These are phyloP conservation scores for Solanum paucissectum DNA, from an alignment of 257 asterid genomes.

Conservation along the genomic window DNA sequence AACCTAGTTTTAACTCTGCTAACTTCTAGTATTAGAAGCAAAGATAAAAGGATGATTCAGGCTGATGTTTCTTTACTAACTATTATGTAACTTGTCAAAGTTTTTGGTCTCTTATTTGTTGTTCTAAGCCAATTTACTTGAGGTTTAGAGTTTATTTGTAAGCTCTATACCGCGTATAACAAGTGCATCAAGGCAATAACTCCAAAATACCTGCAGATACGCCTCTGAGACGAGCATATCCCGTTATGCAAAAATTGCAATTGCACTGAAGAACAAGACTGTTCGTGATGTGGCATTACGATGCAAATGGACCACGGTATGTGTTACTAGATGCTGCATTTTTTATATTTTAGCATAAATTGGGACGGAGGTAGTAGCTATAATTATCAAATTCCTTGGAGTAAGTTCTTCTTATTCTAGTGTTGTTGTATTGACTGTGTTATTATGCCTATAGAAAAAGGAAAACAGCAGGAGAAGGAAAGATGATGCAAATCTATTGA, in stretches of 20 bases:
- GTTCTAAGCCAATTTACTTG: background rate
- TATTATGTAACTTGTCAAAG: background rate
- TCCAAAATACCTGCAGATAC: conserved; percentile 39
- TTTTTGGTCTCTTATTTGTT: background rate
- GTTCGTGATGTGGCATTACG: conserved; percentile 96
- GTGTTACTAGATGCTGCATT: conserved; percentile 9
- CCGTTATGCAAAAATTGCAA: conserved; percentile 86
- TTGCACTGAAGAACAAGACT: conserved; percentile 61
- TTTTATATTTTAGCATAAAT: background rate
- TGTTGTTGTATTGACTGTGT: background rate
- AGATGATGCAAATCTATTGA: conserved; percentile 44
- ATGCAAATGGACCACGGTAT: conserved; percentile 90
- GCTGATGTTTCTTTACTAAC: background rate
- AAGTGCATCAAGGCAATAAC: background rate
- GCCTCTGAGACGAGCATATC: conserved; percentile 63
- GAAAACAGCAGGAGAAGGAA: conserved; percentile 73
- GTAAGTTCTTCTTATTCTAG: background rate
- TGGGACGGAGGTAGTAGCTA: no score
- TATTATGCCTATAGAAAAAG: conserved; percentile 46
- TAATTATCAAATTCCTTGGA: background rate
- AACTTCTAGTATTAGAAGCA: background rate
- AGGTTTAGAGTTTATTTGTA: background rate
- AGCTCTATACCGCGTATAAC: background rate
- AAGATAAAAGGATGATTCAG: background rate
- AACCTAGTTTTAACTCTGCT: background rate